Percentiles rank a stretch among this genome's conserved stretches.
phyloP scores from a whole-genome alignment of 108 stramenopile species.

The Hondaea fermentalgiana region DNA sequence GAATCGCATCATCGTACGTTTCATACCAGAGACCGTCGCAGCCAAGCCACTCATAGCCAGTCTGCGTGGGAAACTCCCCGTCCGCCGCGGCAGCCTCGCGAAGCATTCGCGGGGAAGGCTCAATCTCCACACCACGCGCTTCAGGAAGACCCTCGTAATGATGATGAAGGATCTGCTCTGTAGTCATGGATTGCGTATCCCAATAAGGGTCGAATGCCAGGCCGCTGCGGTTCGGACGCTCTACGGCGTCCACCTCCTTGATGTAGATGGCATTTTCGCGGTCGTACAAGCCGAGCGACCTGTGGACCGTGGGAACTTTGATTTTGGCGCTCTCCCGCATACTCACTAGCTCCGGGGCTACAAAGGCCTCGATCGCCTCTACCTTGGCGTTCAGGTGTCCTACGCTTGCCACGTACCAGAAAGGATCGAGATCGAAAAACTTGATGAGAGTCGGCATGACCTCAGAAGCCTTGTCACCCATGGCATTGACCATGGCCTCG shows the following conservation, averaged over 20 bases:
- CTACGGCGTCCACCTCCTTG: not conserved
- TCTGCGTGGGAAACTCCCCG: not conserved
- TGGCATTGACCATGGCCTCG: too few species aligned
- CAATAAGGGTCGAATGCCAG: not conserved
- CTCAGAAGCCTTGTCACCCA: too few species aligned
- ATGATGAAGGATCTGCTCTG: not conserved
- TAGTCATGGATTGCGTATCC: not conserved
- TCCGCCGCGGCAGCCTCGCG: not conserved
- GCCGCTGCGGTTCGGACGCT: not conserved
- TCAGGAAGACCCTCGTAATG: not conserved
- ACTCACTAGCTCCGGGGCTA: too few species aligned
- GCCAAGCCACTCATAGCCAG: not conserved
- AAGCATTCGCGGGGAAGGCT: not conserved
- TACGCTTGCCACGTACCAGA: too few species aligned
- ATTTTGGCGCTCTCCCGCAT: too few species aligned
- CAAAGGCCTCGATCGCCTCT: too few species aligned
- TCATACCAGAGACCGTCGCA: not conserved
- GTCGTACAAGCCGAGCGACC: not conserved
- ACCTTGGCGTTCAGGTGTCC: too few species aligned
- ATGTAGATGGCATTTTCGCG: not conserved
- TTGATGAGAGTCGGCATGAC: too few species aligned
- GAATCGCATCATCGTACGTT: not conserved
- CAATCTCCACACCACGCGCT: not conserved
- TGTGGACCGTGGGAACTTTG: not conserved
- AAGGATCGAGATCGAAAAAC: too few species aligned